Evolutionary conservation across 805 yeast genomes (phyloP).

Genomic region (Teunomyces barrocoloradensis): DNA sequence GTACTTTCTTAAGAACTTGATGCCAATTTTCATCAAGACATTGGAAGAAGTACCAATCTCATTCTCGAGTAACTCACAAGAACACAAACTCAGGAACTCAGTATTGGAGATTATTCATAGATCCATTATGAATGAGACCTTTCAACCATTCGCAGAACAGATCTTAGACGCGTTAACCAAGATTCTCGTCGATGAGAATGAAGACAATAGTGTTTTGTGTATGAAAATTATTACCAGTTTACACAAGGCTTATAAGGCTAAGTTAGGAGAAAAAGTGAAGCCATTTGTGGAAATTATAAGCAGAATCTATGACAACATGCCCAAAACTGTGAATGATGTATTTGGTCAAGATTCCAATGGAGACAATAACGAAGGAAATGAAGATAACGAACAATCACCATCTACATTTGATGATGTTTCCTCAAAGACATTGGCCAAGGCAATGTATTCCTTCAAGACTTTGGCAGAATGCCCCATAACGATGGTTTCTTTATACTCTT

Average conservation of each 20-base stretch:
- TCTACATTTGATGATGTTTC: constrained; percentile 32
- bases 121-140: constrained; percentile 76
- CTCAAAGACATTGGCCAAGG: constrained; percentile 54
- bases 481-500: constrained; percentile 86
- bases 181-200: constrained; percentile 75
- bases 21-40: constrained; percentile 67
- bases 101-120: constrained; percentile 78
- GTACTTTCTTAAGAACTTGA: constrained; percentile 61
- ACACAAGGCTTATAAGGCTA: constrained; percentile 78
- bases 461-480: constrained; percentile 96
- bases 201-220: constrained; percentile 90
- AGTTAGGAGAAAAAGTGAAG: constrained; percentile 66
- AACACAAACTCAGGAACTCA: constrained; percentile 74
- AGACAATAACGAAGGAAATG: constrained; percentile 7
- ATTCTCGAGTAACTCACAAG: constrained; percentile 61
- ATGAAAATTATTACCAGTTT: constrained; percentile 83
- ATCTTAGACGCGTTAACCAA: constrained; percentile 59
- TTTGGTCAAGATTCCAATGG: constrained; percentile 34
- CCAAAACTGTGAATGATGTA: constrained; percentile 66
- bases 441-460: constrained; percentile 83
- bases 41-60: constrained; percentile 71
- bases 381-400: constrained; percentile 29
- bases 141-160: constrained; percentile 64
- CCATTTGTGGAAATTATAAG: constrained; percentile 76
- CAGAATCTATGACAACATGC: constrained; percentile 76